These are phyloP conservation scores for Diplogelasinospora grovesii DNA, from an alignment of 495 filamentous ascomycete genomes.

Conservation along the genomic window DNA sequence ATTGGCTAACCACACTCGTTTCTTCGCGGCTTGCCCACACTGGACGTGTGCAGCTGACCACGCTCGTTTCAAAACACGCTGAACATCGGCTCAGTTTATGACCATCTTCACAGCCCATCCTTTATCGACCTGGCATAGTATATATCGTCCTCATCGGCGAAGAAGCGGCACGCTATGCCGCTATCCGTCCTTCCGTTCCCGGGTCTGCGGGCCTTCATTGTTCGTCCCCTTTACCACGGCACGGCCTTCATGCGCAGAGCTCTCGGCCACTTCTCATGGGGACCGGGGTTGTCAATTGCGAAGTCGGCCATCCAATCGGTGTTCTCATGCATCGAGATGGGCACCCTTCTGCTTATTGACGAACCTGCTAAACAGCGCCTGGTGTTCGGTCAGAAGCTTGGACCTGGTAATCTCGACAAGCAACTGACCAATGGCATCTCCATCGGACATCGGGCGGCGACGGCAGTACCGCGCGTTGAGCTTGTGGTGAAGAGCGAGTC, in stretches of 20 bases:
- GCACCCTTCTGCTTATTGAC: constrained; percentile 37
- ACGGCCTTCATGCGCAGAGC: constrained; percentile 27
- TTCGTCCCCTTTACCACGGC: constrained; percentile 14
- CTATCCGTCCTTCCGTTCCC: neutral
- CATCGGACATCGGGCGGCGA: constrained; percentile 15
- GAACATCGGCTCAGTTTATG: neutral
- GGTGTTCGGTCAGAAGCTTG: constrained; percentile 25
- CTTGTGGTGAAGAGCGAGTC: constrained; percentile 51
- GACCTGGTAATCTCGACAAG: constrained; percentile 10
- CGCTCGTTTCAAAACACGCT: no score
- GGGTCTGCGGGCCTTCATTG: neutral
- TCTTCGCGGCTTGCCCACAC: no score
- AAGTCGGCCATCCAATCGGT: constrained; percentile 32
- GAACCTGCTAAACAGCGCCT: constrained; percentile 23
- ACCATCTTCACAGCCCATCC: neutral
- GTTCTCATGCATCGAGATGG: constrained; percentile 36
- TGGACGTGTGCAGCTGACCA: no score
- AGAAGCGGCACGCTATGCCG: neutral
- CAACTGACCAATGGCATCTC: constrained; percentile 6
- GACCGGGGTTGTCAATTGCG: constrained; percentile 32
- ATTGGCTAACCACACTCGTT: no score
- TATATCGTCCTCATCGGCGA: no score
- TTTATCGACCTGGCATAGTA: no score
- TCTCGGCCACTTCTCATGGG: constrained; percentile 32
- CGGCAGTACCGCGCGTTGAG: constrained; percentile 28